These are phyloP conservation scores for Incumbomyces lentus DNA, from an alignment of 2,329 filamentous ascomycete species.

Conservation along the genomic window DNA sequence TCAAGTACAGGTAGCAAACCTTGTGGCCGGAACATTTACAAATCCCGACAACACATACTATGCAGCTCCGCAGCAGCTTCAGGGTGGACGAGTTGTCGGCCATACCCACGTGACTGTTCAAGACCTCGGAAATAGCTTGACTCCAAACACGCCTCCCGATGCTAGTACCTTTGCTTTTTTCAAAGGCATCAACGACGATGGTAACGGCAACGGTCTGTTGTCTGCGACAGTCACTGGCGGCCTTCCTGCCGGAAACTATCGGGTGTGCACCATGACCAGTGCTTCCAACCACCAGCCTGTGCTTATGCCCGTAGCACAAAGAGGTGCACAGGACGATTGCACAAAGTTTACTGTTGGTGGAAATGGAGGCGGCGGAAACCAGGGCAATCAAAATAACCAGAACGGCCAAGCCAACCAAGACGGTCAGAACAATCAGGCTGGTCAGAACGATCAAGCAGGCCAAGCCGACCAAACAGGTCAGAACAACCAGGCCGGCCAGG, in stretches of 20 bases:
- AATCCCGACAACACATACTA: constrained; percentile 48
- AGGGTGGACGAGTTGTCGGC: constrained; percentile 30
- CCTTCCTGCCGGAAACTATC: constrained; percentile 53
- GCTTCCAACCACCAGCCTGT: constrained; percentile 56
- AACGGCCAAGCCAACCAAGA: constrained; percentile 36
- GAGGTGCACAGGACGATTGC: constrained; percentile 58
- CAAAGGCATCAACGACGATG: constrained; percentile 50
- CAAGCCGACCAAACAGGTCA: not conserved
- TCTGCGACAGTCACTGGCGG: constrained; percentile 46
- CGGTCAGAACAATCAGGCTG: constrained; percentile 29
- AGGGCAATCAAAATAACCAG: constrained; percentile 35
- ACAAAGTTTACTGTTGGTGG: constrained; percentile 48
- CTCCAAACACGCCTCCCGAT: constrained; percentile 28
- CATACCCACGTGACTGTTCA: constrained; percentile 42
- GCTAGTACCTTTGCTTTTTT: constrained; percentile 44
- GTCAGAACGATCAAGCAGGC: constrained; percentile 37
- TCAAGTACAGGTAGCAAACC: constrained; percentile 38
- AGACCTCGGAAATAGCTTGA: constrained; percentile 31
- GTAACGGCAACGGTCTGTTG: constrained; percentile 46
- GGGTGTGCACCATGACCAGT: constrained; percentile 53
- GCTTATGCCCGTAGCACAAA: constrained; percentile 50
- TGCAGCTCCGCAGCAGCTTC: constrained; percentile 42
- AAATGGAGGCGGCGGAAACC: constrained; percentile 37
- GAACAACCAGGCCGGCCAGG: not conserved
- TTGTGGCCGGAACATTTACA: constrained; percentile 44